Percentiles rank a stretch among this genome's conserved stretches.
Conservation (phyloP, 495 filamentous ascomycete genomes). For the Parachaetomium inaequale region DNA sequence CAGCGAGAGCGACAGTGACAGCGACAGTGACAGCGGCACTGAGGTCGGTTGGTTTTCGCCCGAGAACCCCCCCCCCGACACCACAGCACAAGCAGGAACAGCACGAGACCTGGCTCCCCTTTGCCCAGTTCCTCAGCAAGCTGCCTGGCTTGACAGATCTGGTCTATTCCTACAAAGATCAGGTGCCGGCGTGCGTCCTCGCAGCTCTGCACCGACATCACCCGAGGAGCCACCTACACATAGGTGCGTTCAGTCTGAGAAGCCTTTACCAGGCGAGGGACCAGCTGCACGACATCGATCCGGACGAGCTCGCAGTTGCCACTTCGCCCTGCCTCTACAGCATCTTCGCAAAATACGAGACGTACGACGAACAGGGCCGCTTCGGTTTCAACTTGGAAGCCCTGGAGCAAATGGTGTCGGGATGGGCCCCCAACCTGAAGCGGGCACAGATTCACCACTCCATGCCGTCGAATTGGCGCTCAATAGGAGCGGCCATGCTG, state of each 20-base stretch:
- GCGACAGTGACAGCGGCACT: background rate
- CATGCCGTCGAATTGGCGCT: too few species aligned
- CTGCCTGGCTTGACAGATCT: background rate
- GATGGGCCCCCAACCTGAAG: background rate
- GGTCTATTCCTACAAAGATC: background rate
- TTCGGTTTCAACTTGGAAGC: background rate
- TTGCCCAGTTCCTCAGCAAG: background rate
- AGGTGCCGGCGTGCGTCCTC: too few species aligned
- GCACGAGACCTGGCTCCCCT: conserved; percentile 4
- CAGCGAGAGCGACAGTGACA: background rate
- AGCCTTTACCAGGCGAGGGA: background rate
- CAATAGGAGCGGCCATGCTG: too few species aligned
- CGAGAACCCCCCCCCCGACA: background rate
- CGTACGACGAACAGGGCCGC: background rate
- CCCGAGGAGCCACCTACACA: conserved; percentile 4
- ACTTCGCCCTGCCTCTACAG: conserved; percentile 15
- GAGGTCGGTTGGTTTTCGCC: background rate
- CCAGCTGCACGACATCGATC: conserved; percentile 1
- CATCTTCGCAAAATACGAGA: background rate
- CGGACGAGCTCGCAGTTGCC: conserved; percentile 1
- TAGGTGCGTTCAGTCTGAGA: conserved; percentile 4
- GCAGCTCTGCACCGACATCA: too few species aligned
- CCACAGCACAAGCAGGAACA: conserved; percentile 1
- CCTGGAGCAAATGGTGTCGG: background rate
- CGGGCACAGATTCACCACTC: background rate